Evolutionary conservation across 331 rosid genomes (phyloP).

Genomic region (Dryas integrifolia): DNA sequence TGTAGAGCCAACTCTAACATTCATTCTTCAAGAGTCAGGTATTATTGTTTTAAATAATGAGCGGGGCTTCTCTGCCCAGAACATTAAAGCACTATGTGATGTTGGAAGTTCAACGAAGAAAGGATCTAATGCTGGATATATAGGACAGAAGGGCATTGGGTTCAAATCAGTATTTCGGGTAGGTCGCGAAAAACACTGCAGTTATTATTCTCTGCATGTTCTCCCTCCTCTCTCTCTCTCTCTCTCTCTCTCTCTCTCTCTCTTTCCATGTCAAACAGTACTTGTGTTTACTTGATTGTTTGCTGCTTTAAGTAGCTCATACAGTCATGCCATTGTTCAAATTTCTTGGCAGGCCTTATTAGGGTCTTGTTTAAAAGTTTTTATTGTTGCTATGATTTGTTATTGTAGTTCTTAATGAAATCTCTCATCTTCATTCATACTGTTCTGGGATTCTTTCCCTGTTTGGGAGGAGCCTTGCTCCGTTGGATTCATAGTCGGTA

Average conservation of each 20-base stretch:
- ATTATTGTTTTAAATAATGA: conserved; percentile 86
- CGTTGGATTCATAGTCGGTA: neutral
- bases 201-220: neutral
- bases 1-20: conserved; percentile 82
- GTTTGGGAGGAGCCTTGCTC: neutral
- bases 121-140: conserved; percentile 86
- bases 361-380: neutral
- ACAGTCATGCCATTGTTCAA: neutral
- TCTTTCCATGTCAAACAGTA: neutral
- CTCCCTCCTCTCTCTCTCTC: neutral
- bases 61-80: conserved; percentile 74
- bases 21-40: conserved; percentile 73
- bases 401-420: neutral
- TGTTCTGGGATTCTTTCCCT: neutral
- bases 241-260: neutral
- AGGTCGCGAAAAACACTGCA: conserved; percentile 26
- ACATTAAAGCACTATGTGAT: conserved; percentile 94
- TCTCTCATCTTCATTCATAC: neutral
- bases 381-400: neutral
- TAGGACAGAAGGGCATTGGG: conserved; percentile 97
- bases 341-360: neutral
- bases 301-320: neutral
- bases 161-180: conserved; percentile 98
- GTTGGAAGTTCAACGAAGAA: conserved; percentile 96
- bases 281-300: neutral